Evolutionary conservation across 345 rosid genomes (phyloP), one percentile per base, ranked within the genome.

Genomic region (Gossypium rotundifolium): DNA sequence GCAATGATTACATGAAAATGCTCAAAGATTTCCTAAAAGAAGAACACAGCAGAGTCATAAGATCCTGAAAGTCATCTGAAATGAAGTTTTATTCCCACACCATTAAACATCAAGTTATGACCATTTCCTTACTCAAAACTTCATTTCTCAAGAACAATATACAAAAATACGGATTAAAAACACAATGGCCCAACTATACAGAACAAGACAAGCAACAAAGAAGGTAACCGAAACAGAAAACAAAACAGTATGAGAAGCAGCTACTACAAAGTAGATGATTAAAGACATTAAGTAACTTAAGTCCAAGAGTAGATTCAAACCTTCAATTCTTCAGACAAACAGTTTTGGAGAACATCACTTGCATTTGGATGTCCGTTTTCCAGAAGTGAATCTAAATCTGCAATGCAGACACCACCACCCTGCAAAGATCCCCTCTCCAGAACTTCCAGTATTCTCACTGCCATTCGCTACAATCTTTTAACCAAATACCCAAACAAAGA

Each of bases 291-390:
- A 51, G 6, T 33, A 73, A 70, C 4, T 25, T 0, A 14, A 70
- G 49, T 29, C 59, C 67, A 54, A 13, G 75, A 81, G 81, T 72
- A 72, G 78, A 59, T 70, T 70, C 38, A 29, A 79, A 84, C 96
- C 96, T 90, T 82, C 61, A 80, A 55, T 76, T 85, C 88, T 75
- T 82, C 90, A 8, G 80, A 76, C 79, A 81, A 72, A 83, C 77
- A 74, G 64, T 81, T 83, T 75, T 76, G 86, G 70, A 81, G 65
- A 27, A 75, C 81, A 77, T 75, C 58, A 16, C 38, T 71, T 14
- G 78, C 72, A 83, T 78, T 78, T 79, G 79, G 61, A 72, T 79
- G 83, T 29, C 75, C 83, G 66, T 70, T 86, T 63, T 78, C 90
- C 76, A 72, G 66, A 68, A 76, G 60, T 17, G 83, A 77, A 74